Base-by-base conservation (phyloP, 768 basidiomycete genomes). In the Calocybe gangraenosa region DNA sequence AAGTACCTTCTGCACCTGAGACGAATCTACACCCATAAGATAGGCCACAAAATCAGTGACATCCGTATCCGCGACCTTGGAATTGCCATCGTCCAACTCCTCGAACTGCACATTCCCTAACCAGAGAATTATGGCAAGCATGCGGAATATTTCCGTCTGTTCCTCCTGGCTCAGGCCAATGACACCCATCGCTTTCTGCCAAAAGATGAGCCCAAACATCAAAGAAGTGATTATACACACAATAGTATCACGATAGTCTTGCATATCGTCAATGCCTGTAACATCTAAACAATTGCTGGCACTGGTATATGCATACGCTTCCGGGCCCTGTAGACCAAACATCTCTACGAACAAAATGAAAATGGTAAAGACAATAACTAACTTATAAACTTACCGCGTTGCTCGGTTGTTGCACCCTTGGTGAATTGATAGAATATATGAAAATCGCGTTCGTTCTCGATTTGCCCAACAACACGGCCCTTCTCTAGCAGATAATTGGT, bases 351-450 rank as follows among this genome's bases (percentile, higher is more conserved):
- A 44, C 15, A 20, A 38, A 32, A 55, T 21, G 14, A 35, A 35
- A 53, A 30, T 63, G 48, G 25, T 41, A 6, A 19, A 34, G 5
- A n/a, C n/a, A n/a, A n/a, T n/a, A n/a, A n/a, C 41, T 25, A 21
- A 22, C 7, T n/a, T 40, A 19, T 17, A 20, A 15, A 61, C 76
- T 46, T 57, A 90, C 93, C 92, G 64, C 92, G 81, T 64, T 97
- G 92, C 37, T 85, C 89, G 37, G 84, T 75, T 6, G 87, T 82
- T 3, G 96, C 95, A 4, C 84, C 92, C 62, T 97, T 99, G 20
- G 96, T 97, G 65, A 98, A 96, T 61, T 99, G 96, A 65, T 98
- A 99, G 73, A 99, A 98, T 49, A 99, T 94, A 59, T 99, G 96
- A 65, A 98, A 98, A 64, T 96, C 90, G 49, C 96, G 82, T 66